phyloP scores from a whole-genome alignment of 176 grass and related monocot species.

The Bothriochloa decipiens region DNA sequence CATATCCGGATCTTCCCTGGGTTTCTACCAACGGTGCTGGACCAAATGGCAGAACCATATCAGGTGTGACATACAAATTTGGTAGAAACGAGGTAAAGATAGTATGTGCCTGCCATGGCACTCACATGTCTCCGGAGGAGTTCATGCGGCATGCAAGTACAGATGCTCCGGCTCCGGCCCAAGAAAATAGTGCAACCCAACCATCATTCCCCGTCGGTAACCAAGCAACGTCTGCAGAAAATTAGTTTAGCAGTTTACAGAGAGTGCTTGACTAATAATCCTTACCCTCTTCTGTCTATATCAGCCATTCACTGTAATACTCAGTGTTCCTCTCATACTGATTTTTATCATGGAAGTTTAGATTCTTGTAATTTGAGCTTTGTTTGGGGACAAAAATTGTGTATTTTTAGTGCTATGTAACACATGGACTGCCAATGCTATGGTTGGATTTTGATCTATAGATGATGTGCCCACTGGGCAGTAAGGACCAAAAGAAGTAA shows the following conservation, averaged over 20 bases:
- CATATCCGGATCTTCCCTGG: slow-evolving; percentile 90
- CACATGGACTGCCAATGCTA: neutral
- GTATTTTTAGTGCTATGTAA: slow-evolving; percentile 25
- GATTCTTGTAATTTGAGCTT: slow-evolving; percentile 17
- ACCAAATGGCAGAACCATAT: slow-evolving; percentile 84
- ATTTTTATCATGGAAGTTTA: slow-evolving; percentile 33
- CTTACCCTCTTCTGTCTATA: slow-evolving; percentile 35
- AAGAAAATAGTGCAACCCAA: slow-evolving; percentile 47
- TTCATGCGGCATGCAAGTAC: slow-evolving; percentile 76
- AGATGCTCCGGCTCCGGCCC: slow-evolving; percentile 35
- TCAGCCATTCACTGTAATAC: slow-evolving; percentile 25
- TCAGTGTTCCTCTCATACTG: neutral
- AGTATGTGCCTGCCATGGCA: slow-evolving; percentile 91
- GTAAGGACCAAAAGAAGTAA: too few species aligned
- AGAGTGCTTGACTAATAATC: slow-evolving; percentile 27
- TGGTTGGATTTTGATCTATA: slow-evolving; percentile 1
- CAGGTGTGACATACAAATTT: slow-evolving; percentile 89
- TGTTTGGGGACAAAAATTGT: slow-evolving; percentile 25
- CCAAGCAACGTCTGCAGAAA: slow-evolving; percentile 63
- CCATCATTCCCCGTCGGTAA: slow-evolving; percentile 47
- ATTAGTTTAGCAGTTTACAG: slow-evolving; percentile 39
- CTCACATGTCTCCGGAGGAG: slow-evolving; percentile 77
- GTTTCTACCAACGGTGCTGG: slow-evolving; percentile 76
- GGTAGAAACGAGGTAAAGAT: slow-evolving; percentile 73
- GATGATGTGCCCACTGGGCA: neutral